phyloP scores from a whole-genome alignment of 495 filamentous ascomycete species.

The Lophiostoma macrostomum region DNA sequence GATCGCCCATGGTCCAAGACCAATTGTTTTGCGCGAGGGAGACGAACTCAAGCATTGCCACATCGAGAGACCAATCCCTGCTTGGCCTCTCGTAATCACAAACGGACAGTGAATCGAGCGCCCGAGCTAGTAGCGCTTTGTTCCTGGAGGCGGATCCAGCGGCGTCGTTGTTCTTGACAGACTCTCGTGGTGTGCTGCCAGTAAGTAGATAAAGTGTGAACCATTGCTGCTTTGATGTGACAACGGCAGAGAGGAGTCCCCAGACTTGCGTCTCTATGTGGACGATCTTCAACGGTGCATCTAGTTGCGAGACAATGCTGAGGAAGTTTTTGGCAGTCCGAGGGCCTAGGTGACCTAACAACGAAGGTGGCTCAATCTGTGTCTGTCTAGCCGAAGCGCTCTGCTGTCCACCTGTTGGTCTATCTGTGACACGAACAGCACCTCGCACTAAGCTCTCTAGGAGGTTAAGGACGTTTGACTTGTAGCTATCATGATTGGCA shows the following conservation, averaged over 20 bases:
- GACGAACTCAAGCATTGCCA: constrained; percentile 78
- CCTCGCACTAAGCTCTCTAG: constrained; percentile 71
- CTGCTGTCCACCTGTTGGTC: background rate
- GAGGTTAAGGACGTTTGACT: constrained; percentile 60
- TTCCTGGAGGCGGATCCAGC: constrained; percentile 44
- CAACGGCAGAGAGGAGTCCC: constrained; percentile 80
- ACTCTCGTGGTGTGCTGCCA: constrained; percentile 74
- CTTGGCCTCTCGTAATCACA: constrained; percentile 61
- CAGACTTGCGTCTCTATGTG: constrained; percentile 66
- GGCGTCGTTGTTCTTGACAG: constrained; percentile 52
- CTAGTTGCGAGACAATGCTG: constrained; percentile 70
- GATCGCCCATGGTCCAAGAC: constrained; percentile 80
- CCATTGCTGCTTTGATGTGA: constrained; percentile 92
- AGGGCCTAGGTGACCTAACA: constrained; percentile 81
- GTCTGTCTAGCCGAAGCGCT: constrained; percentile 25
- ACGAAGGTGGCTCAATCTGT: constrained; percentile 71
- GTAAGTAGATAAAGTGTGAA: constrained; percentile 90
- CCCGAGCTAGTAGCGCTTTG: constrained; percentile 68
- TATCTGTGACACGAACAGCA: constrained; percentile 48
- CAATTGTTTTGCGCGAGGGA: constrained; percentile 82
- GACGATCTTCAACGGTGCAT: constrained; percentile 65
- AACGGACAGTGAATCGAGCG: constrained; percentile 67
- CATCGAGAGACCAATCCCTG: constrained; percentile 48
- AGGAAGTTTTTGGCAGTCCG: constrained; percentile 81
- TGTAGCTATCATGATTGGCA: constrained; percentile 65